These are phyloP conservation scores for Lachancea kluyveri DNA, from an alignment of 805 yeast genomes.

Conservation along the genomic window DNA sequence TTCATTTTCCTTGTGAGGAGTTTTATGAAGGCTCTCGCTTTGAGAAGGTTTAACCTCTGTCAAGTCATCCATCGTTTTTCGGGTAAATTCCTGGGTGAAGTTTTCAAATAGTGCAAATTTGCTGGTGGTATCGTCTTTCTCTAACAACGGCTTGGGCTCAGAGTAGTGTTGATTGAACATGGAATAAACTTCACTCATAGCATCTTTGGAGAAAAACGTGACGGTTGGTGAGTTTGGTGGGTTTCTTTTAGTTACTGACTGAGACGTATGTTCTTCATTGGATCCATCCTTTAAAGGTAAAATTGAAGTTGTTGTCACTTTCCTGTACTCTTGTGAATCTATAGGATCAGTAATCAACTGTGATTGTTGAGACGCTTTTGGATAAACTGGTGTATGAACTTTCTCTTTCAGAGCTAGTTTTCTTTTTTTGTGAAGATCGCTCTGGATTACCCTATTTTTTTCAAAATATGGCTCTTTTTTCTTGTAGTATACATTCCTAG, in stretches of 20 bases:
- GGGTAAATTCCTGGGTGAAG: slow-evolving; percentile 34
- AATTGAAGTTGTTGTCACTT: slow-evolving; percentile 32
- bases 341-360: no score
- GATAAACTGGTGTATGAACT: no score
- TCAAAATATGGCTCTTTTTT: slow-evolving; percentile 1
- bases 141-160: slow-evolving; percentile 14
- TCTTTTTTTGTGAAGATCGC: slow-evolving; percentile 1
- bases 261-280: slow-evolving; percentile 18
- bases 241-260: slow-evolving; percentile 3
- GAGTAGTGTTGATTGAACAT: slow-evolving; percentile 56
- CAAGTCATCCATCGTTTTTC: slow-evolving; percentile 29
- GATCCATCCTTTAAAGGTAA: slow-evolving; percentile 44
- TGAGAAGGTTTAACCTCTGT: slow-evolving; percentile 28
- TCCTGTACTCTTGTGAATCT: slow-evolving; percentile 10
- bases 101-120: slow-evolving; percentile 25
- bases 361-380: slow-evolving; percentile 1
- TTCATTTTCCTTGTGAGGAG: slow-evolving; percentile 5
- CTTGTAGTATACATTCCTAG: slow-evolving; percentile 32
- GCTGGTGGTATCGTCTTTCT: slow-evolving; percentile 22
- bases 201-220: slow-evolving; percentile 69
- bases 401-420: slow-evolving; percentile 4
- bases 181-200: slow-evolving; percentile 63
- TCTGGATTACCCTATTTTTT: neutral
- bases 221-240: slow-evolving; percentile 65
- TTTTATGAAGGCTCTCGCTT: slow-evolving; percentile 1